Conservation (phyloP, 768 basidiomycete genomes). For the Lactarius psammicola region DNA sequence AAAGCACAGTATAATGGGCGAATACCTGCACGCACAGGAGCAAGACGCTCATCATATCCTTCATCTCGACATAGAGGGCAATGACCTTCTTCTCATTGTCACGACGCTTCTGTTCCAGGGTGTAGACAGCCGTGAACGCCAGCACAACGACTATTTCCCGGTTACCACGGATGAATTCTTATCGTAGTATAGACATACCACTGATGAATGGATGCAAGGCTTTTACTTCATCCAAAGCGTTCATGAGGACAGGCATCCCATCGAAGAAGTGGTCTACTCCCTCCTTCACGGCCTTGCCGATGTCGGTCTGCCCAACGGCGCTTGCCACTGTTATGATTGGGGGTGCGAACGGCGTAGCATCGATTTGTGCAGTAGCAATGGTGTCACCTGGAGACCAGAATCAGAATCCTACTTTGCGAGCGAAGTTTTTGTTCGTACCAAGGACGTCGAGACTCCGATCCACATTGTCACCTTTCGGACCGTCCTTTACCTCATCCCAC, state of each 20-base stretch:
- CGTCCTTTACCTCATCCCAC: conserved; percentile 7
- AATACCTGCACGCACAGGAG: conserved; percentile 8
- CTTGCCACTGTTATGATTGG: neutral
- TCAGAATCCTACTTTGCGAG: neutral
- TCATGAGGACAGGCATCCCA: conserved; percentile 32
- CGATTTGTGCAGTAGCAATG: neutral
- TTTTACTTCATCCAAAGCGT: conserved; percentile 33
- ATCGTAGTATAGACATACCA: conserved; percentile 23
- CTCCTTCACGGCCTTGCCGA: conserved; percentile 24
- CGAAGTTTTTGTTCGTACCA: neutral
- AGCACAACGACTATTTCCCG: conserved; percentile 42
- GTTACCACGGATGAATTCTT: neutral
- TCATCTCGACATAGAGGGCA: conserved; percentile 49
- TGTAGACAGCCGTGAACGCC: conserved; percentile 50
- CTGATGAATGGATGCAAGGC: conserved; percentile 34
- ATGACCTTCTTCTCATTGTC: conserved; percentile 53
- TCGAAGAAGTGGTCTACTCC: conserved; percentile 32
- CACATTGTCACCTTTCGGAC: neutral
- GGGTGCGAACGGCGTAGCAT: neutral
- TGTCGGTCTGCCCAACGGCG: conserved; percentile 7
- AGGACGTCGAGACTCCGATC: neutral
- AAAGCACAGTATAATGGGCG: neutral
- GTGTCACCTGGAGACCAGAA: neutral
- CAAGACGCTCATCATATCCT: conserved; percentile 42
- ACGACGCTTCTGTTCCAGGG: conserved; percentile 47